Evolutionary conservation across 805 yeast genomes (phyloP).

Genomic region (Kazachstania martiniae): DNA sequence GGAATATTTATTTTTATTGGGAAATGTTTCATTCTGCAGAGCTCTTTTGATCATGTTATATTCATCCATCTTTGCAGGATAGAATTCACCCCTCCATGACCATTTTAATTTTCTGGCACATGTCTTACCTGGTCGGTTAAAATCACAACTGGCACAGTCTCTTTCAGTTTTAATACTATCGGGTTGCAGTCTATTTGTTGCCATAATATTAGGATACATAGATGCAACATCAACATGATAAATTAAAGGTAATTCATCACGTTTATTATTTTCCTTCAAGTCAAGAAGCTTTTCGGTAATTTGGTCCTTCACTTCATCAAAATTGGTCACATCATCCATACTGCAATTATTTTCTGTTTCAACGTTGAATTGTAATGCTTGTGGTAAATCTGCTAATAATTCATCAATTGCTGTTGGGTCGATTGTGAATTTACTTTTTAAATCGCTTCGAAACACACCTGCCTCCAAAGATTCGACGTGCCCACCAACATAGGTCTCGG

Average conservation of each 20-base stretch:
- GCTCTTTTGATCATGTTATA: slow-evolving; percentile 83
- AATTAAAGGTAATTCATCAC: slow-evolving; percentile 74
- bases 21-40: slow-evolving; percentile 66
- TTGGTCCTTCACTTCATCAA: slow-evolving; percentile 56
- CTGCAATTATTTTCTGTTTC: slow-evolving; percentile 68
- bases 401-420: slow-evolving; percentile 80
- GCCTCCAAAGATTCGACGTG: slow-evolving; percentile 97
- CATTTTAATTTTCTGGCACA: slow-evolving; percentile 90
- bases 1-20: slow-evolving; percentile 44
- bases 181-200: slow-evolving; percentile 92
- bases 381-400: slow-evolving; percentile 57
- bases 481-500: slow-evolving; percentile 98
- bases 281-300: slow-evolving; percentile 47
- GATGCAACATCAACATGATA: slow-evolving; percentile 99
- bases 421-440: slow-evolving; percentile 60
- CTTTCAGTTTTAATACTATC: slow-evolving; percentile 93
- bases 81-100: slow-evolving; percentile 98
- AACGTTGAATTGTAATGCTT: slow-evolving; percentile 72
- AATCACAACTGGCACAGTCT: slow-evolving; percentile 96
- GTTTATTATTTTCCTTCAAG: slow-evolving; percentile 47
- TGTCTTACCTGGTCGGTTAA: slow-evolving; percentile 85
- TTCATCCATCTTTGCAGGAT: slow-evolving; percentile 84
- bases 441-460: slow-evolving; percentile 91
- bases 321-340: slow-evolving; percentile 70
- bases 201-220: slow-evolving; percentile 98